Conservation (phyloP, 331 rosid genomes). For the Telfairia occidentalis region DNA sequence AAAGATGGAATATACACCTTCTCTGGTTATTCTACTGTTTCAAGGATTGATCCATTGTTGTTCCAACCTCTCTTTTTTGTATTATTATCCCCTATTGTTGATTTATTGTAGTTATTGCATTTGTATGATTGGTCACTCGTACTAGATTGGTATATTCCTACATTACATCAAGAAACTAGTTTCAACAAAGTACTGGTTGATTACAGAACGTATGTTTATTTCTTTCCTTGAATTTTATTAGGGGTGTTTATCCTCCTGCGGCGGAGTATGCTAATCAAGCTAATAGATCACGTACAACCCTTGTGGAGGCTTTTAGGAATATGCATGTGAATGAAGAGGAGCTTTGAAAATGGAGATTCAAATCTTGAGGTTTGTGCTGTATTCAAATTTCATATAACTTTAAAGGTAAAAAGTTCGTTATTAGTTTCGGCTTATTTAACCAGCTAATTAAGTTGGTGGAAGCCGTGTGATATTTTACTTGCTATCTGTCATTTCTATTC, state of each 20-base stretch:
- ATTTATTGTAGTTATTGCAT: background rate
- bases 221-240: conserved; percentile 17
- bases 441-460: background rate
- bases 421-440: background rate
- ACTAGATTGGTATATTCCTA: background rate
- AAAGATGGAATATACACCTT: background rate
- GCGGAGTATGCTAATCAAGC: conserved; percentile 58
- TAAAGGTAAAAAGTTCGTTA: background rate
- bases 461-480: too few relatives aligned
- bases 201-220: background rate
- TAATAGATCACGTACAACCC: conserved; percentile 51
- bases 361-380: conserved; percentile 45
- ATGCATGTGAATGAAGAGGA: conserved; percentile 61
- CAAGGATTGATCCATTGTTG: background rate
- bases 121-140: background rate
- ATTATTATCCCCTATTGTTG: background rate
- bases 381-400: background rate
- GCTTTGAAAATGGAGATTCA: conserved; percentile 75
- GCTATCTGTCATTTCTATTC: too few relatives aligned
- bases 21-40: background rate
- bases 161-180: too few relatives aligned
- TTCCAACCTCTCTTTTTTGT: background rate
- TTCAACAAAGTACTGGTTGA: background rate
- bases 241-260: conserved; percentile 72
- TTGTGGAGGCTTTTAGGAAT: conserved; percentile 82